A percentile compares a stretch with the other conserved stretches of the same genome.
These are phyloP conservation scores for Neurospora sublineolata DNA, from an alignment of 495 filamentous ascomycete genomes.

Conservation along the genomic window DNA sequence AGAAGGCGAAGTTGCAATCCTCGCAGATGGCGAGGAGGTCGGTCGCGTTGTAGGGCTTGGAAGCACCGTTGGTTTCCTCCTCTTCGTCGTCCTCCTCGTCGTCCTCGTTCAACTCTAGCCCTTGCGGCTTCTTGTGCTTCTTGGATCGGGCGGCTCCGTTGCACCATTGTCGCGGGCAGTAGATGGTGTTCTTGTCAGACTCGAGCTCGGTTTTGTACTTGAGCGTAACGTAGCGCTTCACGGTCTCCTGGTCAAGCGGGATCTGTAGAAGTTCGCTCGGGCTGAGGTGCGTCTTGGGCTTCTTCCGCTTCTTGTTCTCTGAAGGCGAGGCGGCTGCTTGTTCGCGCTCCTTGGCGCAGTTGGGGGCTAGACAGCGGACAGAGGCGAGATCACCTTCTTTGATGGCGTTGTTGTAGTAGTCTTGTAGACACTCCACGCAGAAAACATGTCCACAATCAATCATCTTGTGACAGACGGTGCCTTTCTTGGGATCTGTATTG, in stretches of 20 bases:
- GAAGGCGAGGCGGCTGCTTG: conserved; percentile 16
- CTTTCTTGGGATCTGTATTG: conserved; percentile 76
- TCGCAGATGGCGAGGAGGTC: conserved; percentile 67
- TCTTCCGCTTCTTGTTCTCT: conserved; percentile 23
- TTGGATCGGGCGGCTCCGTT: conserved; percentile 79
- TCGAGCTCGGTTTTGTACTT: conserved; percentile 89
- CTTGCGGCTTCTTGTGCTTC: conserved; percentile 59
- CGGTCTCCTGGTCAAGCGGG: conserved; percentile 56
- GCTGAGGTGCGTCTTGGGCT: conserved; percentile 53
- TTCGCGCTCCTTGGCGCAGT: conserved; percentile 55
- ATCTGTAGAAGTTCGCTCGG: conserved; percentile 87
- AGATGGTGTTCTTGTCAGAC: conserved; percentile 83
- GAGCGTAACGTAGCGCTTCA: conserved; percentile 75
- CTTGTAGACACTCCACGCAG: conserved; percentile 70
- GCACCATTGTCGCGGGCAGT: conserved; percentile 89
- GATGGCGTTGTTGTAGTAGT: conserved; percentile 83
- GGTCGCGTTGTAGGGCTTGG: conserved; percentile 12
- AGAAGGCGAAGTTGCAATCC: conserved; percentile 88
- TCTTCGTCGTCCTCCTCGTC: conserved; percentile 28
- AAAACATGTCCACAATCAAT: conserved; percentile 81
- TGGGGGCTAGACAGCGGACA: conserved; percentile 65
- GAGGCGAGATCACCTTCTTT: conserved; percentile 66
- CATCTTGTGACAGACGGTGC: conserved; percentile 64
- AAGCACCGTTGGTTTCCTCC: conserved; percentile 14
- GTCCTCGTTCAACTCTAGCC: conserved; percentile 37